Percentiles rank a stretch among this genome's conserved stretches.
Conservation (phyloP, 345 rosid genomes). For the Camelina sativa region DNA sequence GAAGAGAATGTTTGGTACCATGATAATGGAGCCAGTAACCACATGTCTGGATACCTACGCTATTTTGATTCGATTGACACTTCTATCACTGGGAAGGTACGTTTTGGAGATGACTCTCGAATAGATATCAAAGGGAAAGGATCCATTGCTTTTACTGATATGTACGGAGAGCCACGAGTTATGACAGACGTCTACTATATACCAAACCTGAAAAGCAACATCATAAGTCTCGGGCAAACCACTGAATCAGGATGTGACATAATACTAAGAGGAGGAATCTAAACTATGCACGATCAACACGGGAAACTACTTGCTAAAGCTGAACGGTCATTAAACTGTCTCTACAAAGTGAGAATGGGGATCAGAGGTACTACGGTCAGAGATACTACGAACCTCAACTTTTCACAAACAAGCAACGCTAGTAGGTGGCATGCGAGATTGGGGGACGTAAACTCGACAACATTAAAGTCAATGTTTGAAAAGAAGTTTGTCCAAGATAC, state of each 20-base stretch:
- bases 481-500: background rate
- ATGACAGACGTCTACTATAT: background rate
- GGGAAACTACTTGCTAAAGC: background rate
- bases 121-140: background rate
- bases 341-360: background rate
- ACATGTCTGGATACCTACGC: background rate
- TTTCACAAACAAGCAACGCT: accelerated
- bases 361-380: accelerated
- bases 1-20: background rate
- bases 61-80: background rate
- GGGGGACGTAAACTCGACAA: background rate
- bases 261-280: background rate
- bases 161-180: accelerated
- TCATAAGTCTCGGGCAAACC: background rate
- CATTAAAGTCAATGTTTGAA: background rate
- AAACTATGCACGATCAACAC: background rate
- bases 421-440: background rate
- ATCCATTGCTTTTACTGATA: accelerated
- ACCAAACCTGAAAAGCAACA: background rate
- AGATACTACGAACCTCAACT: accelerated
- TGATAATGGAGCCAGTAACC: background rate
- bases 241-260: background rate
- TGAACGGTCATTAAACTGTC: accelerated
- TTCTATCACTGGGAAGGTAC: background rate
- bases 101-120: background rate